phyloP scores from a whole-genome alignment of 257 asterid genomes.

The Penstemon barbatus region DNA sequence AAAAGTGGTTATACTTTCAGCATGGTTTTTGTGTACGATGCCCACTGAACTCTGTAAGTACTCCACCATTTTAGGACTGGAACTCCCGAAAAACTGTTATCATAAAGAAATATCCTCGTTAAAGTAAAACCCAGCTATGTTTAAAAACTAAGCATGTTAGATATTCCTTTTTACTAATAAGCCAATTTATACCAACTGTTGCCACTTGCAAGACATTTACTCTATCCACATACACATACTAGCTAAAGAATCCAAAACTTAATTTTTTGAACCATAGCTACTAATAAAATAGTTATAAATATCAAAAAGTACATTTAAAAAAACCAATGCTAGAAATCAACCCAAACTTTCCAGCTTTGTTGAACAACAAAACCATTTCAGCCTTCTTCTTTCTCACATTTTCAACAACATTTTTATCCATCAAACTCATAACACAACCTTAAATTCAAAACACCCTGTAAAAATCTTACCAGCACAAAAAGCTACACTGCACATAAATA shows the following conservation, averaged over 20 bases:
- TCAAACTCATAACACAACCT: no score
- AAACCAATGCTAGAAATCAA: no score
- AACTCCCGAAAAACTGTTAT: conserved; percentile 71
- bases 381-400: no score
- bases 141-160: no score
- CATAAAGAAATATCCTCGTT: not conserved
- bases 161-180: not conserved
- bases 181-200: not conserved
- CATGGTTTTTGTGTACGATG: conserved; percentile 84
- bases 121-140: conserved; percentile 5
- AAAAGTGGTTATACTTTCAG: conserved; percentile 84
- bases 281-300: no score
- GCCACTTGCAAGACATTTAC: not conserved
- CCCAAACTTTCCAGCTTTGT: no score
- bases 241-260: no score
- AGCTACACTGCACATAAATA: not conserved
- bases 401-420: no score
- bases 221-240: no score
- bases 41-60: conserved; percentile 84
- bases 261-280: no score
- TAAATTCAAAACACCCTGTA: not conserved
- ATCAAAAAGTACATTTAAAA: no score
- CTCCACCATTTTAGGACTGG: conserved; percentile 84
- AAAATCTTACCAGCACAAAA: not conserved
- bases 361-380: no score